These are phyloP conservation scores for Steccherinum ochraceum DNA, from an alignment of 768 basidiomycete species.

Conservation along the genomic window DNA sequence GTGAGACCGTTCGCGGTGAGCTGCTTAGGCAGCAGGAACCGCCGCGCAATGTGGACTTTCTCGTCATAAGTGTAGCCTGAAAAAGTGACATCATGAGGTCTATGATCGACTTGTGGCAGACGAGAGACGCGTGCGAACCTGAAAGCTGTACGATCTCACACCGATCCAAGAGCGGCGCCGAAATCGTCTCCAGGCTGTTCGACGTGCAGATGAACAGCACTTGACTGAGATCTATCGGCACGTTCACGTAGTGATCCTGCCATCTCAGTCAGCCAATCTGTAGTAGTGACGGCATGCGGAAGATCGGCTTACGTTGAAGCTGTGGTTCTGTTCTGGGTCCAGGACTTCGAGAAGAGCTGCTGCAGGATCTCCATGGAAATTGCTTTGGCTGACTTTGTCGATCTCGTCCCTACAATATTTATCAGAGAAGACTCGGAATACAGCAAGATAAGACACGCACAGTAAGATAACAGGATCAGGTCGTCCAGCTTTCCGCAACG, in stretches of 20 bases:
- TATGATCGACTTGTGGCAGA: not conserved
- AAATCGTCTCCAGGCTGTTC: constrained; percentile 85
- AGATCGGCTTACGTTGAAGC: constrained; percentile 54
- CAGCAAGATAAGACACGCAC: constrained; percentile 20
- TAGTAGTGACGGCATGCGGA: not conserved
- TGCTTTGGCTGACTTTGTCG: constrained; percentile 83
- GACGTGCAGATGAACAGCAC: constrained; percentile 92
- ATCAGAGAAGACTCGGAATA: not conserved
- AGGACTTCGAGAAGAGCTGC: constrained; percentile 89
- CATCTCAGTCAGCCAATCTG: constrained; percentile 6
- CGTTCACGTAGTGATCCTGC: constrained; percentile 88
- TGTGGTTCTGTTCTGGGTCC: constrained; percentile 90
- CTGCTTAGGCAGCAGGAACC: constrained; percentile 89
- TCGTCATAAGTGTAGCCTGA: constrained; percentile 82
- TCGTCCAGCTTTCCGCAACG: constrained; percentile 76
- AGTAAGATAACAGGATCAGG: constrained; percentile 77
- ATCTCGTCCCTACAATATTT: constrained; percentile 59
- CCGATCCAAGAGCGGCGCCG: constrained; percentile 80
- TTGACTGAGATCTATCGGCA: constrained; percentile 82
- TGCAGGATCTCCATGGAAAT: constrained; percentile 87
- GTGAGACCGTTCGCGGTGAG: constrained; percentile 70
- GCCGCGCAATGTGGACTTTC: constrained; percentile 83
- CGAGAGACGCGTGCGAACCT: constrained; percentile 32
- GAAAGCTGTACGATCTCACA: constrained; percentile 84
- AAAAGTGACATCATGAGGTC: not conserved